Base-by-base conservation (phyloP, 1,139 yeast species). In the Debaryomyces fabryi region DNA sequence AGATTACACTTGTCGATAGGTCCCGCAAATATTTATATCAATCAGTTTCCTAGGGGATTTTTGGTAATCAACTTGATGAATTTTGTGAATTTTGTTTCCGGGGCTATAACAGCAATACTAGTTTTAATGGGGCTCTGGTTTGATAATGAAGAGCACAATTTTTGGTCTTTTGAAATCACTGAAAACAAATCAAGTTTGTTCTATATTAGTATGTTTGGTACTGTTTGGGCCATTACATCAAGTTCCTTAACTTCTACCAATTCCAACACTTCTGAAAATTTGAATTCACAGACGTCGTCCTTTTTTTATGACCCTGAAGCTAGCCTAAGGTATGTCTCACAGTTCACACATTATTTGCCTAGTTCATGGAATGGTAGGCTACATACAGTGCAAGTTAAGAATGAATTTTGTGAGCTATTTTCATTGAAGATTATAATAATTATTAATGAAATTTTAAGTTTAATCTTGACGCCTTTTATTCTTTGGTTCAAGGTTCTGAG, bases 11-110 rank as follows among this genome's bases (percentile, higher is more conserved):
- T 88, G 55, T 88, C 97, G 43, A 80, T 83, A 38, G 87, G 82
- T 10, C 84, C 92, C 2, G 97, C 99, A 0, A 81, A 87, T 45
- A 80, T 83, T 13, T 93, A 93, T 62, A 83, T 93, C 48, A 85
- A 90, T 57, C 97, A 92, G 64, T 93, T 93, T 61, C 99, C 99
- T 2, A 86, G 91, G 49, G 96, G 91, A 52, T 83, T 83, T 54
- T 51, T 74, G 10, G 63, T 74, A 7, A 61, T 68, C 2, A 81
- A 85, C 29, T 77, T 83, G 34, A 75, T 88, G 57, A 63, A 86
- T 6, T 69, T 89, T 56, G 69, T 86, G 6, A 83, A 96, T 8
- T 92, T 93, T 64, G 72, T 93, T 0, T 79, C 89, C 30, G 98
- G 99, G 0, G 88, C 99, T 0, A 80, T 95, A 51, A 88, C 93